A percentile compares a stretch with the other conserved stretches of the same genome.
phyloP scores from a whole-genome alignment of 2,329 filamentous ascomycete species.

The Colletotrichum tropicicola region DNA sequence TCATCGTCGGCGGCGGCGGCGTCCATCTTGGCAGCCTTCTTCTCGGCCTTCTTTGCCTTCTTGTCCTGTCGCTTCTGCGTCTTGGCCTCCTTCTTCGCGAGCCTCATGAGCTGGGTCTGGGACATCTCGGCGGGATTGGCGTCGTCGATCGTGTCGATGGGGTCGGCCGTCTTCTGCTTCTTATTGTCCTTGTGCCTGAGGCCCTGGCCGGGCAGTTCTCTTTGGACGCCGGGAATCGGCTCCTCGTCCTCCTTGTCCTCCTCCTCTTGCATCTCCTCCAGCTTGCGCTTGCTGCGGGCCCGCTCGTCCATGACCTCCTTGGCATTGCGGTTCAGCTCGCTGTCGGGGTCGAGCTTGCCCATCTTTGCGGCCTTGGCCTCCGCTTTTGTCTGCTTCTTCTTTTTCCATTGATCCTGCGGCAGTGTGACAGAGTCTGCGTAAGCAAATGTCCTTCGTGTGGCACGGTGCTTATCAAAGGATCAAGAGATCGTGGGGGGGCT shows the following conservation, averaged over 20 bases:
- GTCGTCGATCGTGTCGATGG: constrained; percentile 27
- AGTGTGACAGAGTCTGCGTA: not conserved
- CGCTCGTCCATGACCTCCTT: constrained; percentile 92
- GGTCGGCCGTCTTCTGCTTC: constrained; percentile 57
- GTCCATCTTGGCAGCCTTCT: constrained; percentile 34
- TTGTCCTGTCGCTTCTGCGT: constrained; percentile 59
- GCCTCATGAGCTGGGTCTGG: constrained; percentile 30
- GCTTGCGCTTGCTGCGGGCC: constrained; percentile 80
- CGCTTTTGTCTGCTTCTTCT: constrained; percentile 95
- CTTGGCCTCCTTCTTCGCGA: constrained; percentile 38
- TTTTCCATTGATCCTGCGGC: constrained; percentile 86
- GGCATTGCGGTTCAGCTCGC: constrained; percentile 80
- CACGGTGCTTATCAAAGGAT: constrained; percentile 1
- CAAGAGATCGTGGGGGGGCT: not conserved
- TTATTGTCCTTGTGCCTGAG: constrained; percentile 63
- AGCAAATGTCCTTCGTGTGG: not conserved
- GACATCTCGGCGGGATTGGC: constrained; percentile 33
- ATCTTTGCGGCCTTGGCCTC: constrained; percentile 83
- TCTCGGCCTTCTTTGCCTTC: constrained; percentile 43
- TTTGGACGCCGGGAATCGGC: constrained; percentile 62
- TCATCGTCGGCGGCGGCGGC: not conserved
- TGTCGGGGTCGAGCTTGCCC: constrained; percentile 91
- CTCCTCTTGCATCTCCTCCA: constrained; percentile 68
- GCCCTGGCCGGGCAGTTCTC: constrained; percentile 71
- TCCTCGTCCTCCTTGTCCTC: constrained; percentile 56